Percentiles rank a stretch among this genome's conserved stretches.
Conservation (phyloP, 805 yeast species). For the Hanseniaspora nectarophila region DNA sequence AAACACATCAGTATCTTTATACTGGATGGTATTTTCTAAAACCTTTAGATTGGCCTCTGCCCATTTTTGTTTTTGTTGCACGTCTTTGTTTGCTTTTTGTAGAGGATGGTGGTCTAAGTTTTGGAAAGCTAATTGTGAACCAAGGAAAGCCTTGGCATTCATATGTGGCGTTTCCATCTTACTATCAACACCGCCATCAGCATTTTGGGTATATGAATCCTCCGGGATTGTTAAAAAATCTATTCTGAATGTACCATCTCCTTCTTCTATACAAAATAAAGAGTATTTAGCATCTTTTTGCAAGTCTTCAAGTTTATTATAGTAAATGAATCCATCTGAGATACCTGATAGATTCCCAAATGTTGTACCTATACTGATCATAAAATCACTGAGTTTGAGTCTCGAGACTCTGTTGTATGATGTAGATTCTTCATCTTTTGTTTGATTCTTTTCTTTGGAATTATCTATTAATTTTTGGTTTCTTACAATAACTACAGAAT, state of each 20-base stretch:
- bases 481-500: slow-evolving; percentile 3
- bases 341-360: slow-evolving; percentile 13
- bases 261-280: slow-evolving; percentile 14
- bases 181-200: not conserved
- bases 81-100: not conserved
- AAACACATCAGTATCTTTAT: not conserved
- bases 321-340: slow-evolving; percentile 14
- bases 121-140: not conserved
- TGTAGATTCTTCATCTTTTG: not conserved
- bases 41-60: not conserved
- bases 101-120: not conserved
- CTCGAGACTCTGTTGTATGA: not conserved
- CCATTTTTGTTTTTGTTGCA: not conserved
- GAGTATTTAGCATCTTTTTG: slow-evolving; percentile 4
- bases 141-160: not conserved
- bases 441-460: not conserved
- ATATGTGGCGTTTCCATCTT: not conserved
- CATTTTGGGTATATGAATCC: not conserved
- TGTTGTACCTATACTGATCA: slow-evolving; percentile 15
- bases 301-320: slow-evolving; percentile 9
- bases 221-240: slow-evolving; percentile 13
- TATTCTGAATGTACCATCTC: slow-evolving; percentile 14
- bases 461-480: not conserved
- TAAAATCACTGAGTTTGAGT: slow-evolving; percentile 5
- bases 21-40: not conserved